Percentiles rank a stretch among this genome's conserved stretches.
These are phyloP conservation scores for Agapanthus africanus DNA, from an alignment of 106 monocot species.

Conservation along the genomic window DNA sequence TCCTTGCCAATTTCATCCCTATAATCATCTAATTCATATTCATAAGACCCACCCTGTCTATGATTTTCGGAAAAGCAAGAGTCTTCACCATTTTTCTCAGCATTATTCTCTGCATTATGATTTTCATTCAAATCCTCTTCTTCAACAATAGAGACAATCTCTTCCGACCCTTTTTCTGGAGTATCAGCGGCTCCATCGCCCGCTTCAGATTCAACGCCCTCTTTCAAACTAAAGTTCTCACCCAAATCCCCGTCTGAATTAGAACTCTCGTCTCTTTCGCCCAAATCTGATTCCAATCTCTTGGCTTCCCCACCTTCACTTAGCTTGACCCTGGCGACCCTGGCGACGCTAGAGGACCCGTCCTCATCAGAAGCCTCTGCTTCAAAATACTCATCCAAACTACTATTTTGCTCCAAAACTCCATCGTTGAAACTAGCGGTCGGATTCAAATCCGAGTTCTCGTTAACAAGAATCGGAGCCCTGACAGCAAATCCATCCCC, in stretches of 20 bases:
- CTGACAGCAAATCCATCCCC: slow-evolving; percentile 3
- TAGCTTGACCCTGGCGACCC: no score
- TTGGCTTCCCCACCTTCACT: no score
- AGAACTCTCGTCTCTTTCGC: background rate
- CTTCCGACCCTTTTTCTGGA: background rate
- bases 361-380: background rate
- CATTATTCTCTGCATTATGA: background rate
- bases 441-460: background rate
- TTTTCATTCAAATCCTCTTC: background rate
- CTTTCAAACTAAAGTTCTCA: background rate
- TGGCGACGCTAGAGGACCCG: no score
- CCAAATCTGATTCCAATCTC: no score
- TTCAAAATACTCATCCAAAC: background rate
- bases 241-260: background rate
- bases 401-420: background rate
- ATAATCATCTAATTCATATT: no score
- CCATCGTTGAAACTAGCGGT: background rate
- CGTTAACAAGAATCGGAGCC: no score
- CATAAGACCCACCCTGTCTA: no score
- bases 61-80: no score
- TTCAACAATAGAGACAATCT: background rate
- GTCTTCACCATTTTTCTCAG: background rate
- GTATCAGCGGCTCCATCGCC: background rate
- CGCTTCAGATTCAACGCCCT: background rate
- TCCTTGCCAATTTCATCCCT: no score